These are phyloP conservation scores for Xylariaceae sp. DNA, from an alignment of 2,329 filamentous ascomycete species.

Conservation along the genomic window DNA sequence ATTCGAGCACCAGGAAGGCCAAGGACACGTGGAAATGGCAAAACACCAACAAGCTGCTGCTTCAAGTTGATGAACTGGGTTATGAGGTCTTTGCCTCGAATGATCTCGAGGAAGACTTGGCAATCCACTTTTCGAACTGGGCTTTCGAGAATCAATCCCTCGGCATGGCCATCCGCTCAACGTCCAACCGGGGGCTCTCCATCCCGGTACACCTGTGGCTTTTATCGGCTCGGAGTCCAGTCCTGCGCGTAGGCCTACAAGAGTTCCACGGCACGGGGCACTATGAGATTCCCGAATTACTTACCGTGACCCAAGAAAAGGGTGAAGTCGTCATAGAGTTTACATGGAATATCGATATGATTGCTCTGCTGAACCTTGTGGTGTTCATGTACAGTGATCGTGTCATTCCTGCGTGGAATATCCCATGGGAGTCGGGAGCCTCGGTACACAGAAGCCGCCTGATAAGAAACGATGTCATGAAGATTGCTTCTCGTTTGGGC, in stretches of 20 bases:
- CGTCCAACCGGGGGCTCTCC: slow-evolving; percentile 59
- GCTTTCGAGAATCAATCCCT: slow-evolving; percentile 36
- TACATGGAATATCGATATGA: slow-evolving; percentile 61
- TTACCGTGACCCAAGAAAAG: slow-evolving; percentile 49
- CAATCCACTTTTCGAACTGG: slow-evolving; percentile 41
- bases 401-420: slow-evolving; percentile 81
- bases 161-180: slow-evolving; percentile 46
- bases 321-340: slow-evolving; percentile 59
- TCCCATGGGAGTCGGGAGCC: slow-evolving; percentile 58
- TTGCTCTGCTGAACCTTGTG: slow-evolving; percentile 73
- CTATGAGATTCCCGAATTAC: slow-evolving; percentile 53
- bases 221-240: slow-evolving; percentile 64
- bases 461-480: slow-evolving; percentile 82
- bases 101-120: slow-evolving; percentile 61
- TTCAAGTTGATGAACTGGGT: slow-evolving; percentile 45
- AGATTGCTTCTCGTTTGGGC: slow-evolving; percentile 64
- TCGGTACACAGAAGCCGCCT: slow-evolving; percentile 71
- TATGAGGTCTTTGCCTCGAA: slow-evolving; percentile 54
- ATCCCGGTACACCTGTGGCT: slow-evolving; percentile 84
- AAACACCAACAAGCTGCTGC: slow-evolving; percentile 40
- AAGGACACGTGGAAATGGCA: slow-evolving; percentile 39
- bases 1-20: slow-evolving; percentile 33
- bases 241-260: slow-evolving; percentile 58
- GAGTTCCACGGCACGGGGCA: slow-evolving; percentile 50
- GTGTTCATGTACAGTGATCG: slow-evolving; percentile 77